A percentile compares a stretch with the other conserved stretches of the same genome.
phyloP scores from a whole-genome alignment of 2,329 filamentous ascomycete species.

The Chrysoporthe puriensis region DNA sequence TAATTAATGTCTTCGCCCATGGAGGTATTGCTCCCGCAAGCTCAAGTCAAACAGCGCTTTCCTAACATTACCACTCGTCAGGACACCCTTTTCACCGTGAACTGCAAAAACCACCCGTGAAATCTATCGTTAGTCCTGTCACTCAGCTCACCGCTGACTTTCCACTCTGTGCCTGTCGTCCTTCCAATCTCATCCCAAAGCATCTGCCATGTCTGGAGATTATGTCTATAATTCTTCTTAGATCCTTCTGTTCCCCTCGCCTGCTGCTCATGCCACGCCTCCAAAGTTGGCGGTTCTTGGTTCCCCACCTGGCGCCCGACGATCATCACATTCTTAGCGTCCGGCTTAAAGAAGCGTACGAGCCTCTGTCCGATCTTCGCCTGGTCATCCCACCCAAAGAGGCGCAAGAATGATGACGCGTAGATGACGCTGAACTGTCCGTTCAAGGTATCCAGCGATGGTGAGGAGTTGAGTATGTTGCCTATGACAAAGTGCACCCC shows the following conservation, averaged over 20 bases:
- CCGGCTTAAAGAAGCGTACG: conserved; percentile 33
- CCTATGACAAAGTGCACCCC: conserved; percentile 32
- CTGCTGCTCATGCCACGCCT: conserved; percentile 18
- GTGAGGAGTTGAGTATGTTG: conserved; percentile 34
- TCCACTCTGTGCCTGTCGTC: conserved; percentile 44
- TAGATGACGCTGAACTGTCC: conserved; percentile 28
- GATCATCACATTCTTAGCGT: conserved; percentile 31
- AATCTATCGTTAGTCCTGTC: neutral
- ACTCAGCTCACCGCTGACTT: conserved; percentile 15
- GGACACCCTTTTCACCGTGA: neutral
- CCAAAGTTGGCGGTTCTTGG: conserved; percentile 31
- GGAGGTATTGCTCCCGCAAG: no score
- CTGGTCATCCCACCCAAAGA: conserved; percentile 37
- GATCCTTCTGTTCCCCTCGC: conserved; percentile 24
- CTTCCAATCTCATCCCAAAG: conserved; percentile 47
- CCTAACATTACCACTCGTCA: neutral
- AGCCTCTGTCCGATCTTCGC: conserved; percentile 33
- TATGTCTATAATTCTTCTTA: conserved; percentile 43
- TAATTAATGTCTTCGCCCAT: no score
- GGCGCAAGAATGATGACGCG: no score
- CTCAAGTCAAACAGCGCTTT: no score
- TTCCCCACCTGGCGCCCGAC: conserved; percentile 37
- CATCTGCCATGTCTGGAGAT: conserved; percentile 44
- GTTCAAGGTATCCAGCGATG: conserved; percentile 29
- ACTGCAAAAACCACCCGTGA: neutral